These are phyloP conservation scores for Chlorella vulgaris DNA, from an alignment of 139 green algal genomes.

Conservation along the genomic window DNA sequence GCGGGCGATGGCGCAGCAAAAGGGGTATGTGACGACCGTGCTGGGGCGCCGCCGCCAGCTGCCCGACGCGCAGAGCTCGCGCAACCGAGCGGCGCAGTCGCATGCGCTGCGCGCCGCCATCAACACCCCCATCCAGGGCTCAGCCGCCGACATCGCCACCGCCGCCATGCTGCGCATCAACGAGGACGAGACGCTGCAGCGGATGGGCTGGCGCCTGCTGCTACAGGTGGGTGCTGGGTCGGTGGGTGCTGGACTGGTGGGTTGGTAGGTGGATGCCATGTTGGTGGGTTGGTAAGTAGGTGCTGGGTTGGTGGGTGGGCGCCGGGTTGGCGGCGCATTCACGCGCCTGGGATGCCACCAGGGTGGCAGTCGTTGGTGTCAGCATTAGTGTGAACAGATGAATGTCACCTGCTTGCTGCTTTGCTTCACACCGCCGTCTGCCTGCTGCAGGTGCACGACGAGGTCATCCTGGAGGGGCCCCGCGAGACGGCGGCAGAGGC, in stretches of 20 bases:
- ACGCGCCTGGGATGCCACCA: no score
- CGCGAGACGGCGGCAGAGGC: conserved; percentile 74
- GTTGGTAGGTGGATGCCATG: neutral
- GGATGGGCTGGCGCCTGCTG: conserved; percentile 89
- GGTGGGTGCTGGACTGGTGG: neutral
- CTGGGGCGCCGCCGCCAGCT: conserved; percentile 85
- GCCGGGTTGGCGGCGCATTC: no score
- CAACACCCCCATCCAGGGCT: conserved; percentile 97
- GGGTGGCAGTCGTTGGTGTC: no score
- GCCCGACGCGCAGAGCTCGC: conserved; percentile 59
- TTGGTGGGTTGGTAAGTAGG: neutral
- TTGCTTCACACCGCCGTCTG: no score
- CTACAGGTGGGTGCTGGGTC: conserved; percentile 75
- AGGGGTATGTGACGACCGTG: conserved; percentile 82
- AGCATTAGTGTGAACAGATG: no score
- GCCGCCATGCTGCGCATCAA: conserved; percentile 93
- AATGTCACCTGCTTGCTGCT: neutral
- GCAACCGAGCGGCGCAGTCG: conserved; percentile 31
- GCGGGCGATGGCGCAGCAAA: conserved; percentile 45
- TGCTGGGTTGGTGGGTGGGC: neutral
- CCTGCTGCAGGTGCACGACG: conserved; percentile 97
- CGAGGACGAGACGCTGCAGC: conserved; percentile 58
- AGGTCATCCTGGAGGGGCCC: conserved; percentile 98
- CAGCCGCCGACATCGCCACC: conserved; percentile 92
- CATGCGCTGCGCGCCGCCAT: conserved; percentile 89